Evolutionary conservation across 2,329 filamentous ascomycete species (phyloP).

Genomic region (Phyllosticta capitalensis): DNA sequence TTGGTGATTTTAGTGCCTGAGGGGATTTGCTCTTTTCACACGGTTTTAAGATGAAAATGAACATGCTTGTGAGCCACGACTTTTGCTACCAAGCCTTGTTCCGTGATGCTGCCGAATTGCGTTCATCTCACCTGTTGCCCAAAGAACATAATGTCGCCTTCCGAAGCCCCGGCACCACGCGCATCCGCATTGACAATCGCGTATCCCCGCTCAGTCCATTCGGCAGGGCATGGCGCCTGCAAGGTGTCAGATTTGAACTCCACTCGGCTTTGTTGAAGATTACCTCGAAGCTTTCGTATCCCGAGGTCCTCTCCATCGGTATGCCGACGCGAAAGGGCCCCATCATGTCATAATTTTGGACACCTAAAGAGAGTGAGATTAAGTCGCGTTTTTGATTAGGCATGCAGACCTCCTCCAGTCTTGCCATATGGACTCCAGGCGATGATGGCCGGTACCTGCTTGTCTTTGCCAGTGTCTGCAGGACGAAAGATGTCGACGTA

Average conservation of each 20-base stretch:
- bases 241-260: neutral
- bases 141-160: constrained; percentile 19
- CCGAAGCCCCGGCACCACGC: constrained; percentile 23
- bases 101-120: no score
- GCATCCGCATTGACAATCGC: constrained; percentile 27
- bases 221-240: constrained; percentile 30
- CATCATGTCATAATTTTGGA: constrained; percentile 2
- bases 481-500: constrained; percentile 40
- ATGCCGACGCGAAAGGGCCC: constrained; percentile 3
- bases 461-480: constrained; percentile 16
- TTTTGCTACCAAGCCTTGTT: no score
- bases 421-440: constrained; percentile 40
- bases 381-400: accelerated
- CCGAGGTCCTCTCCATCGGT: constrained; percentile 24
- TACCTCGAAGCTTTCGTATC: constrained; percentile 34
- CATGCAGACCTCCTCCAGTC: constrained; percentile 2
- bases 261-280: no score
- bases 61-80: no score
- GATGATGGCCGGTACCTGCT: constrained; percentile 35
- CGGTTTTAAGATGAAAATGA: no score
- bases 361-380: neutral
- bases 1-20: no score
- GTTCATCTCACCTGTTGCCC: neutral
- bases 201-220: constrained; percentile 27
- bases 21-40: no score